Evolutionary conservation across 2,329 filamentous ascomycete genomes (phyloP).

Genomic region (Chaetomium globosum): DNA sequence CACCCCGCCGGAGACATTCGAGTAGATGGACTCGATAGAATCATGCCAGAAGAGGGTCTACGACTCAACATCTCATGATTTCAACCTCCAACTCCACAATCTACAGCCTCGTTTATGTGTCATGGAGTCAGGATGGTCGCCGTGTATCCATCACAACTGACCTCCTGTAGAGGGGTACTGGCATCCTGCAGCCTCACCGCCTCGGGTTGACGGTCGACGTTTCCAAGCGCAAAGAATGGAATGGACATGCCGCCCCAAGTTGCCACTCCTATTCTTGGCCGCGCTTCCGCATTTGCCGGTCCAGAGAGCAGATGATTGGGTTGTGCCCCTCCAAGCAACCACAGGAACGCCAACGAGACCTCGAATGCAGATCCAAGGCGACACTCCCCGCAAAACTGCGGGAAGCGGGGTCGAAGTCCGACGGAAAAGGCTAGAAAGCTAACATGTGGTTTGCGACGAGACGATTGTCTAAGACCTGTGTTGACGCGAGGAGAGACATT

Average conservation of each 20-base stretch:
- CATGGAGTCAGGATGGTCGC: neutral
- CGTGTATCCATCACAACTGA: conserved; percentile 1
- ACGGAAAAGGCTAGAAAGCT: neutral
- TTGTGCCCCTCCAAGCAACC: conserved; percentile 7
- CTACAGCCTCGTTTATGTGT: neutral
- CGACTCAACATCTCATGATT: neutral
- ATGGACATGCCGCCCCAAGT: neutral
- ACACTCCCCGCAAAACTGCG: conserved; percentile 2
- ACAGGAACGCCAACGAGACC: conserved; percentile 1
- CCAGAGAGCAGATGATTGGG: conserved; percentile 11
- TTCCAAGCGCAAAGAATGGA: neutral
- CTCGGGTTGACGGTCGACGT: conserved; percentile 7
- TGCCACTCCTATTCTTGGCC: conserved; percentile 21
- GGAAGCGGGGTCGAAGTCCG: conserved; percentile 6
- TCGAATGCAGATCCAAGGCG: conserved; percentile 20
- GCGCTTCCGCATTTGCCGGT: conserved; percentile 16
- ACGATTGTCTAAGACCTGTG: neutral
- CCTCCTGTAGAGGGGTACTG: neutral
- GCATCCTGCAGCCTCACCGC: conserved; percentile 28
- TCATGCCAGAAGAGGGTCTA: neutral
- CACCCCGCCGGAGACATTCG: too few species aligned
- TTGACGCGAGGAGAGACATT: conserved; percentile 2
- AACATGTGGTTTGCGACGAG: neutral
- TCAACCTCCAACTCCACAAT: conserved; percentile 8
- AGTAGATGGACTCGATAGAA: neutral